These are phyloP conservation scores for Debaryomycetaceae sp. DNA, from an alignment of 1,139 yeast species.

Conservation along the genomic window DNA sequence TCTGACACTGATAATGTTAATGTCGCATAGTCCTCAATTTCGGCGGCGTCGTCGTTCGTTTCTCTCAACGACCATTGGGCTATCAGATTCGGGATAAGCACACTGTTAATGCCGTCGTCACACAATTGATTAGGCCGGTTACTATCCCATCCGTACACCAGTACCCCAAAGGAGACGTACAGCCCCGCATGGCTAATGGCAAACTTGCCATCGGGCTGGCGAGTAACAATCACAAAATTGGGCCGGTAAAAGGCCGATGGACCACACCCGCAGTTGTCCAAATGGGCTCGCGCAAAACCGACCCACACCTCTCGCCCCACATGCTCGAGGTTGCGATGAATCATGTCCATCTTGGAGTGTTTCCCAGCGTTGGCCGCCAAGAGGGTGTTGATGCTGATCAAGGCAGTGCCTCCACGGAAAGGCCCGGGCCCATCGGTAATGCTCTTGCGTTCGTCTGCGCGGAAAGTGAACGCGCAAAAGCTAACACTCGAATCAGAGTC, in stretches of 20 bases:
- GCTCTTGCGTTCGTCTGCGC: constrained; percentile 7
- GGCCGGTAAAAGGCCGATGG: constrained; percentile 8
- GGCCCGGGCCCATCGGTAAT: constrained; percentile 14
- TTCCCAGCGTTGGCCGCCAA: background rate
- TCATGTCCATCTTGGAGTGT: constrained; percentile 2
- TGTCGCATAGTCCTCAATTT: constrained; percentile 2
- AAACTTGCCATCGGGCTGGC: constrained; percentile 3
- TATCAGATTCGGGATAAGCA: constrained; percentile 29
- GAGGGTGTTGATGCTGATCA: constrained; percentile 15
- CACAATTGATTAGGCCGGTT: constrained; percentile 16
- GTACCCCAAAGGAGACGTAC: constrained; percentile 3
- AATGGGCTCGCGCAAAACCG: constrained; percentile 11
- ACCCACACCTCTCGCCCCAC: constrained; percentile 8
- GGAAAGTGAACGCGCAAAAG: constrained; percentile 5
- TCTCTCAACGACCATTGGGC: constrained; percentile 15
- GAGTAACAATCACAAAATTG: constrained; percentile 7
- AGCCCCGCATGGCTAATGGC: constrained; percentile 2
- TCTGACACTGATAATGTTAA: constrained; percentile 8
- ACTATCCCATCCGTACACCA: constrained; percentile 4
- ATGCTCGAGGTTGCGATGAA: constrained; percentile 1
- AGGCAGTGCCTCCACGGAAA: constrained; percentile 29
- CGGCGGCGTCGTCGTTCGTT: constrained; percentile 3
- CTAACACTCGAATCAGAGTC: background rate
- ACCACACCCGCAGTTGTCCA: constrained; percentile 10
- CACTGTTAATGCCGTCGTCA: constrained; percentile 11